Conservation (phyloP, 1,284 basidiomycete genomes). For the Boletellus sp. region DNA sequence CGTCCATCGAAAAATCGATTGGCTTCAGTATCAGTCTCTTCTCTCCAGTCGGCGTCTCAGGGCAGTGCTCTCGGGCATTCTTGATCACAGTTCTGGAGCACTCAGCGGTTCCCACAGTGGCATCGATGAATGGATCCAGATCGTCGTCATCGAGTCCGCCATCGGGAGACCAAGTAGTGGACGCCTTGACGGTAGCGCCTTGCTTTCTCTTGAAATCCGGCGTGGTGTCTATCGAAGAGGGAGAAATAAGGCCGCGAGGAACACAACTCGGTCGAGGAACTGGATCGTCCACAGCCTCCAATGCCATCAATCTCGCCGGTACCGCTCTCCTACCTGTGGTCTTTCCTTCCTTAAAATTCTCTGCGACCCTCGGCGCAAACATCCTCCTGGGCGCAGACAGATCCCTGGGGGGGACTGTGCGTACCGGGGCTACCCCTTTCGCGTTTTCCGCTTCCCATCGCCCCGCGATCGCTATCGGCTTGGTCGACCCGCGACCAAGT, state of each 20-base stretch:
- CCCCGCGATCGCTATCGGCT: too few relatives aligned
- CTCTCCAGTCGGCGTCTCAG: not conserved
- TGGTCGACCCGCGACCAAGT: not conserved
- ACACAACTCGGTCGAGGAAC: conserved; percentile 4
- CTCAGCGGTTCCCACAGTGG: not conserved
- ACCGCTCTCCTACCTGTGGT: too few relatives aligned
- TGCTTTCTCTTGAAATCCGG: not conserved
- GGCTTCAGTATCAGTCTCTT: not conserved
- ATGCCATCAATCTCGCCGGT: not conserved
- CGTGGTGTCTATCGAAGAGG: not conserved
- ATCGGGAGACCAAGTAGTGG: not conserved
- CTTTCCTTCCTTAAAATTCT: not conserved
- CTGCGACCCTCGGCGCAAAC: not conserved
- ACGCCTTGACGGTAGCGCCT: not conserved
- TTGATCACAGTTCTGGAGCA: not conserved
- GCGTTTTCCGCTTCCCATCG: not conserved
- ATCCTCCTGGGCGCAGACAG: not conserved
- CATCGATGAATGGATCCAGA: not conserved
- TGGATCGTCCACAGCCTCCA: not conserved
- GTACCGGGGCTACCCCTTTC: not conserved
- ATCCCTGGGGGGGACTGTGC: too few relatives aligned
- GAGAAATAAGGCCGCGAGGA: not conserved
- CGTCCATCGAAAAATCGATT: not conserved
- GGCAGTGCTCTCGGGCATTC: not conserved
- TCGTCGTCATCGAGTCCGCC: too few relatives aligned